Percentiles rank a stretch among this genome's conserved stretches.
These are phyloP conservation scores for Leishmania mexicana DNA, from an alignment of 208 protist genomes.

Conservation along the genomic window DNA sequence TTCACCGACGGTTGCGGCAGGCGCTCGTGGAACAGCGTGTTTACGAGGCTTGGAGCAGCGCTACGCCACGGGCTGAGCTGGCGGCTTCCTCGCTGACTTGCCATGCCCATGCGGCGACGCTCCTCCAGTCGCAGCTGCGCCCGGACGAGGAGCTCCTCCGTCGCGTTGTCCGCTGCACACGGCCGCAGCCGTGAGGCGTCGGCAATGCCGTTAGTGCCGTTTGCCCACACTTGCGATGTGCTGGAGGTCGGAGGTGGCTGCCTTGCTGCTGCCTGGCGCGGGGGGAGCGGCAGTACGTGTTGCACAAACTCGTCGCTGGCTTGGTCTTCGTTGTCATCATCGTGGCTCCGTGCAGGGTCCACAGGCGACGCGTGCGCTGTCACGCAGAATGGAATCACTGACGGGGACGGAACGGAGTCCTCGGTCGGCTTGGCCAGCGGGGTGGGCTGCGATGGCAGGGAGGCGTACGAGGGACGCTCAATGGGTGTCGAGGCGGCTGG, in stretches of 20 bases:
- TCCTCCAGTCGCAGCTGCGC: constrained; percentile 56
- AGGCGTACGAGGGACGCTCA: neutral
- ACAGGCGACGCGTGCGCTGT: neutral
- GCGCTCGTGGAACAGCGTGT: constrained; percentile 8
- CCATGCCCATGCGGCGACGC: constrained; percentile 20
- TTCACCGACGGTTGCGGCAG: neutral
- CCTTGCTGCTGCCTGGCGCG: neutral
- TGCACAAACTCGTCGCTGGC: constrained; percentile 35
- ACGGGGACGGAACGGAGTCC: neutral
- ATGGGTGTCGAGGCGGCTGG: neutral
- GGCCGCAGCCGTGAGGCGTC: neutral
- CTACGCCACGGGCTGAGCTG: constrained; percentile 20
- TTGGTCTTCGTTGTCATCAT: constrained; percentile 10
- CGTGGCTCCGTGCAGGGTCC: neutral
- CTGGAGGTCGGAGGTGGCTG: neutral
- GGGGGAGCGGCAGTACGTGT: constrained; percentile 26
- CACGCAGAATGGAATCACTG: neutral
- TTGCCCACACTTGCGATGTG: constrained; percentile 8
- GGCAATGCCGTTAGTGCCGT: neutral
- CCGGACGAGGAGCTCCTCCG: constrained; percentile 41
- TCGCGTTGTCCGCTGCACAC: constrained; percentile 18
- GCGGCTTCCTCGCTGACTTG: constrained; percentile 8
- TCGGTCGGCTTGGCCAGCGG: neutral
- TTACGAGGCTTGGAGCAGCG: neutral
- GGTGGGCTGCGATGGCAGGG: neutral